Conservation (phyloP, 2,329 filamentous ascomycete genomes). For the Didymosphaeria variabile region DNA sequence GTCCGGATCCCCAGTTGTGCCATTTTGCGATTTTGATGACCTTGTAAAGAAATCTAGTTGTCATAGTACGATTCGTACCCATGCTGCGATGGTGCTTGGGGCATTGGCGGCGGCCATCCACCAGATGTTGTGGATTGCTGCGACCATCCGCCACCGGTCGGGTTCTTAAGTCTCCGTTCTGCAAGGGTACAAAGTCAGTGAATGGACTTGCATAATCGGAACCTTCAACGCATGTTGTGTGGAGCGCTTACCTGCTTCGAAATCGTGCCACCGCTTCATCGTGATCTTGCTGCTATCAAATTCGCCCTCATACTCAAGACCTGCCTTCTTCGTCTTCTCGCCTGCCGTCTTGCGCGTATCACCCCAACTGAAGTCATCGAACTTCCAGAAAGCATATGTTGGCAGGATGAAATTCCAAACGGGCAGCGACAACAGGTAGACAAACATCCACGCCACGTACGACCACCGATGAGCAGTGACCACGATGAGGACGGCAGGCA, state of each 20-base stretch:
- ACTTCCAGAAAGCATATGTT: conserved; percentile 97
- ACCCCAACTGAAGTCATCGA: conserved; percentile 99
- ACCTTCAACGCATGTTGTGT: conserved; percentile 20
- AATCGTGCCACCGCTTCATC: conserved; percentile 97
- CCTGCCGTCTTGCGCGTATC: conserved; percentile 95
- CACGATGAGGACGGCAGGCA: conserved; percentile 90
- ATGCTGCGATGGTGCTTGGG: conserved; percentile 42
- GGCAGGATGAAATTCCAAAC: conserved; percentile 98
- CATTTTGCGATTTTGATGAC: conserved; percentile 25
- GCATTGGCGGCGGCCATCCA: conserved; percentile 33
- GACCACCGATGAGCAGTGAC: conserved; percentile 91
- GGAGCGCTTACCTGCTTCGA: conserved; percentile 73
- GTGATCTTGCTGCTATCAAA: conserved; percentile 99
- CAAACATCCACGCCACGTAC: conserved; percentile 96
- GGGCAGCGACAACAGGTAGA: conserved; percentile 91
- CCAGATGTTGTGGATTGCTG: conserved; percentile 47
- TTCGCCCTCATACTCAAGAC: conserved; percentile 89
- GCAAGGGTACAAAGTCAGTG: conserved; percentile 38
- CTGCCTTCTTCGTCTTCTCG: conserved; percentile 86
- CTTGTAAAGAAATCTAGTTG: conserved; percentile 43
- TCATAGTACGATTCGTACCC: conserved; percentile 53
- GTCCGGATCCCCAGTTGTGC: conserved; percentile 39
- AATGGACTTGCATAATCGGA: conserved; percentile 26
- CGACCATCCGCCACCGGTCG: conserved; percentile 45
- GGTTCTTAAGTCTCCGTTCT: conserved; percentile 55